These are phyloP conservation scores for Verticillium longisporum DNA, from an alignment of 2,329 filamentous ascomycete genomes.

Conservation along the genomic window DNA sequence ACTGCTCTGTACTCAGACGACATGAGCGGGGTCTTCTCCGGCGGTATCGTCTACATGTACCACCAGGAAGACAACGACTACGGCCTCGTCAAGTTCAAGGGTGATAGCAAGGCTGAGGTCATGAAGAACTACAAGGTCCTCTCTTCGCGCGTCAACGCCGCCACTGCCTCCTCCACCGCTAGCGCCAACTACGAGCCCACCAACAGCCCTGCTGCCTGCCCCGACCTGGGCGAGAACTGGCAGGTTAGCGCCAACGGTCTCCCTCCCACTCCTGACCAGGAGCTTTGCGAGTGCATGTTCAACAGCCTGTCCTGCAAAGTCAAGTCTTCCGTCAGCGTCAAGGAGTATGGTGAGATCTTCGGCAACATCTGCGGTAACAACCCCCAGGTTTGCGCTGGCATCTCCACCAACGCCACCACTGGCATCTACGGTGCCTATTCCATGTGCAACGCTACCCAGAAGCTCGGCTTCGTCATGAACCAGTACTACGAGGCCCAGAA, in stretches of 20 bases:
- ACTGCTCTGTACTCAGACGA: conserved; percentile 67
- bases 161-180: conserved; percentile 58
- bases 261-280: conserved; percentile 72
- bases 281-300: conserved; percentile 83
- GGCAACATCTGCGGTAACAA: conserved; percentile 60
- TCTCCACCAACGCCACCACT: conserved; percentile 57
- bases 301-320: conserved; percentile 66
- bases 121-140: conserved; percentile 71
- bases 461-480: conserved; percentile 70
- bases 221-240: conserved; percentile 60
- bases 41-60: conserved; percentile 99
- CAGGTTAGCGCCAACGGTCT: conserved; percentile 58
- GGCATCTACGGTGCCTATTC: conserved; percentile 71
- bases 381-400: conserved; percentile 55
- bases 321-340: conserved; percentile 44
- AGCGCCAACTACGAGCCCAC: conserved; percentile 64
- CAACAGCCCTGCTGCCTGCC: conserved; percentile 69
- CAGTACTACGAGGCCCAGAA: conserved; percentile 60
- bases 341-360: conserved; percentile 65
- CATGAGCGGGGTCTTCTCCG: conserved; percentile 86
- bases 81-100: conserved; percentile 61
- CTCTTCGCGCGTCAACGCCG: conserved; percentile 61
- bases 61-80: conserved; percentile 88
- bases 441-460: conserved; percentile 65
- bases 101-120: conserved; percentile 53